Base-by-base conservation (phyloP, 2,329 filamentous ascomycete genomes). In the Magnaporthiopsis rhizophila region DNA sequence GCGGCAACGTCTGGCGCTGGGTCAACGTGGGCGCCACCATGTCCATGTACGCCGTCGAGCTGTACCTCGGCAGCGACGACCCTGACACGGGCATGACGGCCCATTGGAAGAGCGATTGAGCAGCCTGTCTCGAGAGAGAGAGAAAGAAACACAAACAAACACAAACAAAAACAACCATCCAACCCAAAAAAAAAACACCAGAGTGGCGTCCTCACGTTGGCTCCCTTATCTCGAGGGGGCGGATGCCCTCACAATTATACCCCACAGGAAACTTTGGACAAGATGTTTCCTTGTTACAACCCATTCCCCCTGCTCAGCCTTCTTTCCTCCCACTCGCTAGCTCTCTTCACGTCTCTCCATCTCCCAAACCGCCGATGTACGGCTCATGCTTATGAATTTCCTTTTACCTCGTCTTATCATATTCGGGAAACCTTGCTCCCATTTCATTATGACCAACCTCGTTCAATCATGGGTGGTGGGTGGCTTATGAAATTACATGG, bases 101-200 rank as follows among this genome's bases (percentile, higher is more conserved):
- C 56, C 94, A 98, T 75, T 98, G 94, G 93, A 98, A 98, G 80
- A 89, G 88, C 28, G 94, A 97, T 75, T 97, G 82, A 90, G 30
- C 30, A 30, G 45, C 45, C 21, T 53, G 7, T 11, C 45, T 53
- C 7, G 45, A 11, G 45, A 53, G 28, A 30, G 28, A 30, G 5
- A 30, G 3, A 30, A 30, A 30, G 3, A 30, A 30, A 30, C 30
- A 30, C 2, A 18, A 50, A 21, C 34, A 18, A 50, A 6, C 34
- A 53, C 45, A 21, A 53, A 24, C 18, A 24, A 21, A 53, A 53
- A 15, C 38, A 53, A n/a, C 18, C 21, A 53, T n/a, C 21, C 45
- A 53, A 7, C 30, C 30, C 7, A 2, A 26, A 26, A 26, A 26
- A 3, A 50, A 53, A 11, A 53, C 9, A 53, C 3, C 45, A 53